Conservation (phyloP, 1,284 basidiomycete species). For the Malassezia furfur region DNA sequence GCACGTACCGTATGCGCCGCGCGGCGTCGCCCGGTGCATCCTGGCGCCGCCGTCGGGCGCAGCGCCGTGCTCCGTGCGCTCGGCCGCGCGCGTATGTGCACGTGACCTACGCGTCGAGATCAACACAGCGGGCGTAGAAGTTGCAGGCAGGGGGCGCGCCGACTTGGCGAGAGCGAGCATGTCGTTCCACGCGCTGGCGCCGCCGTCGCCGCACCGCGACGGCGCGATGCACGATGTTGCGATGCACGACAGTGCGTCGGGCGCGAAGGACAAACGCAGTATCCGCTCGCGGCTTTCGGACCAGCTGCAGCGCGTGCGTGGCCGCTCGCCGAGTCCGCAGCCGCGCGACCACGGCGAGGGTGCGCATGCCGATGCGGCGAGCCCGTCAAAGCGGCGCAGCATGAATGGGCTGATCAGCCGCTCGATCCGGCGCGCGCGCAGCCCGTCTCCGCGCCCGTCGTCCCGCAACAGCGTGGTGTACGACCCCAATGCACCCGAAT, state of each 20-base stretch:
- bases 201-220: constrained; percentile 17
- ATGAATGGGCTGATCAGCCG: constrained; percentile 7
- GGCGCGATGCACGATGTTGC: background rate
- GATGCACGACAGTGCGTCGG: background rate
- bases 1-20: background rate
- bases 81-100: background rate
- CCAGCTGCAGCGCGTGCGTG: constrained; percentile 15
- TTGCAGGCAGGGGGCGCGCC: background rate
- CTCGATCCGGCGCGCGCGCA: constrained; percentile 7
- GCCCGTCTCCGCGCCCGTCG: constrained; percentile 3
- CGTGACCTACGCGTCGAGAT: constrained; percentile 10
- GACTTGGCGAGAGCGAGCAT: constrained; percentile 3
- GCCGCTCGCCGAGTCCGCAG: constrained; percentile 8
- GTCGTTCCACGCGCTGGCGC: constrained; percentile 2
- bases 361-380: background rate
- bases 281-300: constrained; percentile 14
- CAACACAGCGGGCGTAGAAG: constrained; percentile 7
- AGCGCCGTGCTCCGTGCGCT: no score
- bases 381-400: constrained; percentile 7
- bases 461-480: constrained; percentile 8
- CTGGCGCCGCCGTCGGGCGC: no score
- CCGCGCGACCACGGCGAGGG: background rate
- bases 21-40: no score
- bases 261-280: constrained; percentile 3
- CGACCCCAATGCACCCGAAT: constrained; percentile 6